Evolutionary conservation across 1,284 basidiomycete genomes (phyloP), one percentile per base, ranked within the genome.

Genomic region (Ganoderma leucocontextum): DNA sequence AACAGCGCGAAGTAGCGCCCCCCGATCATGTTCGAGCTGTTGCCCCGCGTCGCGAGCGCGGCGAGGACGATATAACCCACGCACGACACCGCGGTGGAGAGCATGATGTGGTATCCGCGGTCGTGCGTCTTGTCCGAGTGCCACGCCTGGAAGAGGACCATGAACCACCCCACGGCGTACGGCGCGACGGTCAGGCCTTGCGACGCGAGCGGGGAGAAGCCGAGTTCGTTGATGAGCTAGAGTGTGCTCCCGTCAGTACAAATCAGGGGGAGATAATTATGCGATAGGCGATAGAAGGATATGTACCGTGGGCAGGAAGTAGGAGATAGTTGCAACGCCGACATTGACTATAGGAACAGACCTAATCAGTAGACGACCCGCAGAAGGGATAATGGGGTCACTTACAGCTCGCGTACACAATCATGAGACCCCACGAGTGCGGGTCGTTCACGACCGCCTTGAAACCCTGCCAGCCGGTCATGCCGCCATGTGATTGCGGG

Each of bases 1-100:
- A 88, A 88, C 33, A 87, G 76, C 10, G 86, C 86, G 72, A 88
- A 87, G 74, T 88, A 88, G 1, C 85, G 81, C 4, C 85, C 86
- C 35, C 85, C 86, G 19, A 84, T 81, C 63, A 65, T 66, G 62
- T 65, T 66, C 47, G 42, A 6, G 61, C 62, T 60, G 60, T 63
- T 70, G 68, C 82, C 86, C 72, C 82, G 84, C 69, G 86, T 80
- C 5, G 83, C 85, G 10, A 81, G 80, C 0, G 83, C 85, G 7
- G 86, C 86, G 19, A 88, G 79, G 67, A 88, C 85, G 64, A 88
- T 69, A 70, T 87, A 88, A 29, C 86, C 86, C 17, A 84, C 75
- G 71, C 83, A 82, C 0, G 86, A 83, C 19, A 82, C 71, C 2
- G 80, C 72, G 62, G 81, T 80, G 10, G 85, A 86, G 2, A 78